These are phyloP conservation scores for Coemansia sp. DNA, from an alignment of 192 early-diverging fungal genomes.

Conservation along the genomic window DNA sequence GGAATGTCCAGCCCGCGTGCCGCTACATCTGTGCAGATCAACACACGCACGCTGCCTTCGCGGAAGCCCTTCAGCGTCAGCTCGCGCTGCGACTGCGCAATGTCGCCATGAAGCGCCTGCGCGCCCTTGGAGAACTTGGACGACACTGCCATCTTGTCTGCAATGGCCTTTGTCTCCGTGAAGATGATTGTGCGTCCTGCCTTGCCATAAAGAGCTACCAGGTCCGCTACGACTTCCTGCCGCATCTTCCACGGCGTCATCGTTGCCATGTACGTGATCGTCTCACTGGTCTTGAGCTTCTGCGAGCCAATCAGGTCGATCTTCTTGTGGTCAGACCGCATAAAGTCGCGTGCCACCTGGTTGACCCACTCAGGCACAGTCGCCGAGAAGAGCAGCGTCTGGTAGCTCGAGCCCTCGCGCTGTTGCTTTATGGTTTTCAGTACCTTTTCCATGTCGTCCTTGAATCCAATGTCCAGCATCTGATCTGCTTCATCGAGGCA, in stretches of 20 bases:
- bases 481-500: slow-evolving; percentile 97
- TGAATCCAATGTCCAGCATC: slow-evolving; percentile 95
- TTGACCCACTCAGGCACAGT: slow-evolving; percentile 81
- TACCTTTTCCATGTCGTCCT: slow-evolving; percentile 83
- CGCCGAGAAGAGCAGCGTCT: slow-evolving; percentile 94
- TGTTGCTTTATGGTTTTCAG: slow-evolving; percentile 85
- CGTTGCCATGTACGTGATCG: slow-evolving; percentile 82
- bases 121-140: slow-evolving; percentile 77
- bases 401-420: slow-evolving; percentile 63
- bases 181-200: slow-evolving; percentile 88
- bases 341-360: slow-evolving; percentile 65
- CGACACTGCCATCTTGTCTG: slow-evolving; percentile 83
- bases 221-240: slow-evolving; percentile 89
- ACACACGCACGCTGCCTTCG: slow-evolving; percentile 87
- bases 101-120: slow-evolving; percentile 87
- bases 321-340: slow-evolving; percentile 65
- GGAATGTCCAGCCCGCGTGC: slow-evolving; percentile 96
- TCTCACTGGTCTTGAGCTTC: slow-evolving; percentile 86
- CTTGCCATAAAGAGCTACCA: slow-evolving; percentile 87
- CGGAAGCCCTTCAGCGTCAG: slow-evolving; percentile 94
- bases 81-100: slow-evolving; percentile 80
- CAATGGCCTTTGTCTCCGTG: slow-evolving; percentile 88
- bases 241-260: slow-evolving; percentile 87
- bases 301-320: slow-evolving; percentile 86
- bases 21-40: slow-evolving; percentile 92